Evolutionary conservation across 768 basidiomycete species (phyloP).

Genomic region (Agrocybe chaxingu): DNA sequence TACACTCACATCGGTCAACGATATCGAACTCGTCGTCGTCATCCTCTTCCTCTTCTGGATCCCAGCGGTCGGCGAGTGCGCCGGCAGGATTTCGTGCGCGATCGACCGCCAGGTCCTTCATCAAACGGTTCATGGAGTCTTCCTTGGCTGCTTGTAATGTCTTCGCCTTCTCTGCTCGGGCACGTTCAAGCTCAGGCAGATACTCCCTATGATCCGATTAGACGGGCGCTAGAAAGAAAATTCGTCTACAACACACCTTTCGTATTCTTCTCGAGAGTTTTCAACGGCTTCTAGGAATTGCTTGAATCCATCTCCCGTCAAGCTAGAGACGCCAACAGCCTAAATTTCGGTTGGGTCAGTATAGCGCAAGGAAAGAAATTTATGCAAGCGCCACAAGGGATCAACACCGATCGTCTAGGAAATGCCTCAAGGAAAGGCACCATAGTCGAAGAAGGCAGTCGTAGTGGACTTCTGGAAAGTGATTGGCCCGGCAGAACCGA

Average conservation of each 20-base stretch:
- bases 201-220: constrained; percentile 65
- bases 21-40: constrained; percentile 59
- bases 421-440: too few relatives aligned
- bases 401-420: too few relatives aligned
- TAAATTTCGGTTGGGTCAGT: constrained; percentile 22
- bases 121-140: constrained; percentile 73
- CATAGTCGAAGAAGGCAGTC: too few relatives aligned
- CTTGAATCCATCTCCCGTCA: constrained; percentile 92
- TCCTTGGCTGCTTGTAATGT: constrained; percentile 57
- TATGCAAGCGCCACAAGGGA: too few relatives aligned
- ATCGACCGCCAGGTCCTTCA: constrained; percentile 80
- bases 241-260: constrained; percentile 47
- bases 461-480: too few relatives aligned
- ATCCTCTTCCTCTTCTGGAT: constrained; percentile 52
- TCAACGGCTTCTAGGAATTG: constrained; percentile 93
- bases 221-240: constrained; percentile 1
- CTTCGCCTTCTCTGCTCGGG: constrained; percentile 1
- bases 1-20: constrained; percentile 65
- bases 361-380: too few relatives aligned
- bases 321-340: constrained; percentile 94
- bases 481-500: too few relatives aligned
- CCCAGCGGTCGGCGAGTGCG: constrained; percentile 60
- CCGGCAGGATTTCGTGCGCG: constrained; percentile 58
- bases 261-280: constrained; percentile 83
- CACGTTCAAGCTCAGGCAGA: constrained; percentile 59